Evolutionary conservation across 2,329 filamentous ascomycete genomes (phyloP).

Genomic region (Cladosporium sp.): DNA sequence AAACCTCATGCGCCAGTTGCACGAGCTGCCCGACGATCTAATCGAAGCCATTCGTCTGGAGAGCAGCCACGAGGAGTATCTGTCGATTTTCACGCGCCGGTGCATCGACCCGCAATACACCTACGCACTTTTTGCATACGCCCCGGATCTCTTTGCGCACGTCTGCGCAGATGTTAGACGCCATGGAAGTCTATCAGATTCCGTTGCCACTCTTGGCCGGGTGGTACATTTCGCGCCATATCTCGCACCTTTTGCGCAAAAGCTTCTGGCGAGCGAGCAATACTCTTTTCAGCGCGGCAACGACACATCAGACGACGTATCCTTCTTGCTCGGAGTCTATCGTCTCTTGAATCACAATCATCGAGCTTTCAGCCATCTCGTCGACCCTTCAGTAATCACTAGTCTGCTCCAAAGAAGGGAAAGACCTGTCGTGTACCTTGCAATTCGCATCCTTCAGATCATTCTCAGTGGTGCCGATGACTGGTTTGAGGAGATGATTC

Average conservation of each 20-base stretch:
- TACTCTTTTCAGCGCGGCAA: constrained; percentile 11
- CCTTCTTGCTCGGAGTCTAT: constrained; percentile 61
- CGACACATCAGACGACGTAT: constrained; percentile 16
- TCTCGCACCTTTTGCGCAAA: constrained; percentile 45
- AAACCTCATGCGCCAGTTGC: constrained; percentile 33
- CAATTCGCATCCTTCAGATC: constrained; percentile 72
- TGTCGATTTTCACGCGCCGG: constrained; percentile 63
- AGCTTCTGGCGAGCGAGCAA: constrained; percentile 17
- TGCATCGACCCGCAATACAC: constrained; percentile 66
- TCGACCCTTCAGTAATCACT: constrained; percentile 63
- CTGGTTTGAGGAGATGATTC: constrained; percentile 66
- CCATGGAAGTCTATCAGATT: constrained; percentile 35
- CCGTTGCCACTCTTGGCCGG: constrained; percentile 65
- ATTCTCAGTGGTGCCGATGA: constrained; percentile 74
- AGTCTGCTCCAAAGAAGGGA: constrained; percentile 56
- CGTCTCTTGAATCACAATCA: constrained; percentile 73
- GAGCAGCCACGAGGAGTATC: constrained; percentile 58
- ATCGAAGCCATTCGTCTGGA: constrained; percentile 56
- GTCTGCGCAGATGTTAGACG: constrained; percentile 53
- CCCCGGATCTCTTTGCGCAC: constrained; percentile 71
- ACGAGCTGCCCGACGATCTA: constrained; percentile 64
- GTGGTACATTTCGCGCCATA: constrained; percentile 77
- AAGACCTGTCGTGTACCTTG: constrained; percentile 66
- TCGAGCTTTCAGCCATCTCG: constrained; percentile 57
- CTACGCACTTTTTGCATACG: constrained; percentile 66